Percentiles rank a stretch among this genome's conserved stretches.
phyloP scores from a whole-genome alignment of 192 early-diverging fungal species.

The Gaertneriomyces sp. region DNA sequence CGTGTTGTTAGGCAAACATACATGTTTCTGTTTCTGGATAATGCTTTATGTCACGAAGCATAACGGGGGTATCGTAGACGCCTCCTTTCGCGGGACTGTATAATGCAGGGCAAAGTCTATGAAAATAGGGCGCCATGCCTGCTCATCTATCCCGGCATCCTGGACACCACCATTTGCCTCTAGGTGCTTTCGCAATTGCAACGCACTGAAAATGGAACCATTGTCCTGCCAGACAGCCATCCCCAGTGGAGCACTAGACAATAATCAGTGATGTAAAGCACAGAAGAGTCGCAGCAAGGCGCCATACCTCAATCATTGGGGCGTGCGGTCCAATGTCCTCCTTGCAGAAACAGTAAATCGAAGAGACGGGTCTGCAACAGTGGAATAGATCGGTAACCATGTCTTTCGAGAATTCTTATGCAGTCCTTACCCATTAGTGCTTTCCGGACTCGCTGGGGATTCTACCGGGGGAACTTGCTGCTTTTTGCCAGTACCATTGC shows the following conservation, averaged over 20 bases:
- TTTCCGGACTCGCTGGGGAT: no score
- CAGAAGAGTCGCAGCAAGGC: not conserved
- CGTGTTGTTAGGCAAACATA: no score
- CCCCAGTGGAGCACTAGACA: not conserved
- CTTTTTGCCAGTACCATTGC: no score
- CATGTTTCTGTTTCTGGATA: no score
- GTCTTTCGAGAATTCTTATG: no score
- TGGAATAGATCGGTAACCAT: no score
- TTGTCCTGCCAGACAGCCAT: conserved; percentile 3
- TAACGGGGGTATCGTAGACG: no score
- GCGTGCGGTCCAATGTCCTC: conserved; percentile 4
- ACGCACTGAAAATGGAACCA: conserved; percentile 9
- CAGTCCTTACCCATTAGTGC: no score
- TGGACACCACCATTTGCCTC: conserved; percentile 14
- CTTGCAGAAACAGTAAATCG: conserved; percentile 5
- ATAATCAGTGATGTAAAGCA: not conserved
- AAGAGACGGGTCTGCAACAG: not conserved
- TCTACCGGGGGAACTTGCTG: no score
- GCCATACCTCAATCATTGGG: conserved; percentile 8
- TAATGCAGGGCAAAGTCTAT: no score
- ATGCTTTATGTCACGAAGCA: no score
- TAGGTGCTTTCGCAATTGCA: conserved; percentile 1
- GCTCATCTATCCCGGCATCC: conserved; percentile 7
- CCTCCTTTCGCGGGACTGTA: no score
- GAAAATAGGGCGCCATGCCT: not conserved